These are phyloP conservation scores for Penicillium sp. DNA, from an alignment of 2,329 filamentous ascomycete species.

Conservation along the genomic window DNA sequence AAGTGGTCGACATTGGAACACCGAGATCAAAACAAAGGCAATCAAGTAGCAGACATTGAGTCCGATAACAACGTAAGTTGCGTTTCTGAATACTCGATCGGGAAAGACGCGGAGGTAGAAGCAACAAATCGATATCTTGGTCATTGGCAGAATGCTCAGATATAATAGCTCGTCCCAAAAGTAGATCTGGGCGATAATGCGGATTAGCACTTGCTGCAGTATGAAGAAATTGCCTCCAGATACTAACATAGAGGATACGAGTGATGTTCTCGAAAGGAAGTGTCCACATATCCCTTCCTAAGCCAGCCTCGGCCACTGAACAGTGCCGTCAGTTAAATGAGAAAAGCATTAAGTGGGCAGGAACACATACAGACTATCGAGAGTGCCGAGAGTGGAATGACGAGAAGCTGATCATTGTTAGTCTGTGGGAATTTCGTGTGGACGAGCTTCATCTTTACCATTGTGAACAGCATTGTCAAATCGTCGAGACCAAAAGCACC, in stretches of 20 bases:
- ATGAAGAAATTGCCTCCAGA: no score
- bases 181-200: no score
- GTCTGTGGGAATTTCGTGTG: no score
- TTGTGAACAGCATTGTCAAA: slow-evolving; percentile 35
- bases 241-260: slow-evolving; percentile 37
- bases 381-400: slow-evolving; percentile 25
- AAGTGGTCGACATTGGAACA: slow-evolving; percentile 40
- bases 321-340: slow-evolving; percentile 5
- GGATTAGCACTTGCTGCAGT: no score
- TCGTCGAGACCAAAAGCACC: slow-evolving; percentile 44
- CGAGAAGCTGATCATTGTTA: slow-evolving; percentile 10
- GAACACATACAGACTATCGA: slow-evolving; percentile 26
- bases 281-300: slow-evolving; percentile 49
- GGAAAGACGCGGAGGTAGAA: slow-evolving; percentile 47
- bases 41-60: slow-evolving; percentile 31
- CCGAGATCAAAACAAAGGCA: slow-evolving; percentile 35
- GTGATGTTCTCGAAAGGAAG: slow-evolving; percentile 45
- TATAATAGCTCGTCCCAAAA: slow-evolving; percentile 35
- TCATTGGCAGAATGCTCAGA: slow-evolving; percentile 32
- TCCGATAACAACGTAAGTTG: slow-evolving; percentile 31
- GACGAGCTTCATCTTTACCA: slow-evolving; percentile 16
- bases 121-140: slow-evolving; percentile 35
- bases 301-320: slow-evolving; percentile 40
- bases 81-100: slow-evolving; percentile 31
- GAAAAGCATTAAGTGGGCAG: no score